phyloP scores from a whole-genome alignment of 2,329 filamentous ascomycete genomes.

The Purpureocillium takamizusanense region DNA sequence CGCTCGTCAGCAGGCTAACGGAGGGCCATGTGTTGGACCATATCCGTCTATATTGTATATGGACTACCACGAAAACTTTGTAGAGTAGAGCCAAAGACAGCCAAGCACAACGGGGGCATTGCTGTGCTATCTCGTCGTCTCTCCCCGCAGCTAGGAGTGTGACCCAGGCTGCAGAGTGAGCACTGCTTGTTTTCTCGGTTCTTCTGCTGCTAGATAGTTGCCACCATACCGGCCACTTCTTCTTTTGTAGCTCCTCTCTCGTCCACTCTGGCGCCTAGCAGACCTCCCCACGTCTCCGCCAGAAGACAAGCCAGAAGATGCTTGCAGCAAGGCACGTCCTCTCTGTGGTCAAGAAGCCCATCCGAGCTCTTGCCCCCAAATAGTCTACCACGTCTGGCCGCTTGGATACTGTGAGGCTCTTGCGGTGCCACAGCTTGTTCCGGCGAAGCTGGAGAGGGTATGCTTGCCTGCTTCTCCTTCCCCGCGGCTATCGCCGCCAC shows the following conservation, averaged over 20 bases:
- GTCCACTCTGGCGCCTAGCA: slow-evolving; percentile 49
- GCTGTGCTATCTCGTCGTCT: too few species aligned
- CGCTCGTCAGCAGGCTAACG: background rate
- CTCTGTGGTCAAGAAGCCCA: slow-evolving; percentile 15
- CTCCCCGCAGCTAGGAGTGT: too few species aligned
- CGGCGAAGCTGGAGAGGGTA: background rate
- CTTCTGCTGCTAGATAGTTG: slow-evolving; percentile 19
- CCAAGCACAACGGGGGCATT: too few species aligned
- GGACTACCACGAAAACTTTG: slow-evolving; percentile 1
- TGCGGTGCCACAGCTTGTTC: background rate
- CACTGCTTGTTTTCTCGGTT: too few species aligned
- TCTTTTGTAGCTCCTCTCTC: slow-evolving; percentile 46
- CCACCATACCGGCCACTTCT: slow-evolving; percentile 65
- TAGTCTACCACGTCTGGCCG: slow-evolving; percentile 1
- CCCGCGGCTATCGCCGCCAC: too few species aligned
- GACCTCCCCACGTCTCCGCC: slow-evolving; percentile 50
- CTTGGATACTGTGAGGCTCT: background rate
- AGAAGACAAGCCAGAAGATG: slow-evolving; percentile 81
- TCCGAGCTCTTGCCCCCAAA: slow-evolving; percentile 44
- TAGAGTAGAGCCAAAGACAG: background rate
- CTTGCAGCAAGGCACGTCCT: slow-evolving; percentile 61
- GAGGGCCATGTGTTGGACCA: background rate
- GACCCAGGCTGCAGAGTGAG: too few species aligned
- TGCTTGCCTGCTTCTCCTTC: too few species aligned
- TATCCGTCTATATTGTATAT: slow-evolving; percentile 4